phyloP scores from a whole-genome alignment of 371 early-diverging fungal species.

The Mucor indicus region DNA sequence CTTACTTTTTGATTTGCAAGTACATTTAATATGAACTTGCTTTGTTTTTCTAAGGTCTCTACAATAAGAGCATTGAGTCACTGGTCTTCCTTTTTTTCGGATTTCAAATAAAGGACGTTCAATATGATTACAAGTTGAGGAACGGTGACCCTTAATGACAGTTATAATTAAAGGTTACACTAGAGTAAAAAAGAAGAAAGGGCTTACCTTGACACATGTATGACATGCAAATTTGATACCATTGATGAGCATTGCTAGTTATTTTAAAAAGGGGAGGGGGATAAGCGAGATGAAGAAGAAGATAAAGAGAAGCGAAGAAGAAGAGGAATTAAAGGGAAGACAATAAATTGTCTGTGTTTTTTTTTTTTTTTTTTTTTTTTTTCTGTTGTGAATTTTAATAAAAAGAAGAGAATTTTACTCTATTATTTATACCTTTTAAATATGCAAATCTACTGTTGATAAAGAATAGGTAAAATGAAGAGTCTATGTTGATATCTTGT shows the following conservation, averaged over 20 bases:
- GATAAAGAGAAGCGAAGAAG: not conserved
- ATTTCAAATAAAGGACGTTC: conserved; percentile 61
- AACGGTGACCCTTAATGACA: conserved; percentile 44
- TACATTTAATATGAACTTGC: conserved; percentile 67
- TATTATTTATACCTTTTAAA: too few species aligned
- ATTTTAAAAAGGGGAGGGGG: not conserved
- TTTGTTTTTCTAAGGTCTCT: conserved; percentile 62
- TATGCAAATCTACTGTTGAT: too few species aligned
- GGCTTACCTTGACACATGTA: conserved; percentile 31
- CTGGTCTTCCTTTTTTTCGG: conserved; percentile 68
- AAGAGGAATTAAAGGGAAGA: too few species aligned
- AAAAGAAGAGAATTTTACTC: too few species aligned
- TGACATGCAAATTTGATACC: conserved; percentile 28
- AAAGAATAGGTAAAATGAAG: too few species aligned
- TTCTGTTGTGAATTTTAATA: too few species aligned
- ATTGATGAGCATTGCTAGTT: conserved; percentile 20
- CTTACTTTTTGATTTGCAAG: conserved; percentile 33
- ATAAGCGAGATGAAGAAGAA: not conserved
- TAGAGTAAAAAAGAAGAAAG: not conserved
- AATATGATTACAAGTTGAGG: conserved; percentile 45
- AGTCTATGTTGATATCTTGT: too few species aligned
- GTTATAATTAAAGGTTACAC: not conserved
- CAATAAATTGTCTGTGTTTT: too few species aligned
- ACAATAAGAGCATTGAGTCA: conserved; percentile 68
- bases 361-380: too few species aligned